phyloP scores from a whole-genome alignment of 2,329 filamentous ascomycete species.

The Stagonosporopsis rhizophila region DNA sequence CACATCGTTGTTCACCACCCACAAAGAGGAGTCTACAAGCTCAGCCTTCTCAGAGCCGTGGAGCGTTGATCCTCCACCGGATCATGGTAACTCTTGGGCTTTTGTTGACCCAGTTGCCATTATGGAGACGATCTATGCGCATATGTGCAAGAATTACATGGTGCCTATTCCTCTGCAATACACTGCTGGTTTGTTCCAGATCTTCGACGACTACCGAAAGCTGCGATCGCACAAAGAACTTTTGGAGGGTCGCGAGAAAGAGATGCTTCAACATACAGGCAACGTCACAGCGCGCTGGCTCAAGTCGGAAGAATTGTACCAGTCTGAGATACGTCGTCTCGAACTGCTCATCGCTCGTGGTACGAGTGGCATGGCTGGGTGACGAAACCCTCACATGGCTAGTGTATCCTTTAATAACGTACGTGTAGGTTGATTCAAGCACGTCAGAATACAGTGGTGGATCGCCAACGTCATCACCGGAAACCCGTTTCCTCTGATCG shows the following conservation, averaged over 20 bases:
- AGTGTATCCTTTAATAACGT: slow-evolving; percentile 4
- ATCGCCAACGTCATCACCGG: slow-evolving; percentile 34
- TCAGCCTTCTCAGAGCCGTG: slow-evolving; percentile 39
- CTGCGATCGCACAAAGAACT: slow-evolving; percentile 45
- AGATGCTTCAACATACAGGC: slow-evolving; percentile 36
- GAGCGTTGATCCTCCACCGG: slow-evolving; percentile 27
- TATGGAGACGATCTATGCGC: slow-evolving; percentile 37
- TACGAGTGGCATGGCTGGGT: slow-evolving; percentile 50
- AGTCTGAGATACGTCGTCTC: slow-evolving; percentile 53
- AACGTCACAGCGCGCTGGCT: slow-evolving; percentile 43
- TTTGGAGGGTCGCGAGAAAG: slow-evolving; percentile 35
- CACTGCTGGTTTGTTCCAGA: slow-evolving; percentile 50
- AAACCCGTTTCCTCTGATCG: slow-evolving; percentile 25
- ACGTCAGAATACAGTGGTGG: slow-evolving; percentile 51
- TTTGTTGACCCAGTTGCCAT: slow-evolving; percentile 35
- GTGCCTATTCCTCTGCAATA: slow-evolving; percentile 38
- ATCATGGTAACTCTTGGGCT: slow-evolving; percentile 13
- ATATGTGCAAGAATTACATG: slow-evolving; percentile 30
- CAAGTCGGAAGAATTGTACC: slow-evolving; percentile 45
- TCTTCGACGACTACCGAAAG: slow-evolving; percentile 53
- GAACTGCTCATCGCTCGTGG: slow-evolving; percentile 54
- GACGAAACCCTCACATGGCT: background rate
- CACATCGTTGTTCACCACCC: slow-evolving; percentile 44
- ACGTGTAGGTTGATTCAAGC: slow-evolving; percentile 46
- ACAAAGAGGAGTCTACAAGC: slow-evolving; percentile 30